Evolutionary conservation across 805 yeast species (phyloP), one percentile per base, ranked within the genome.

Genomic region (Hanseniaspora singularis): DNA sequence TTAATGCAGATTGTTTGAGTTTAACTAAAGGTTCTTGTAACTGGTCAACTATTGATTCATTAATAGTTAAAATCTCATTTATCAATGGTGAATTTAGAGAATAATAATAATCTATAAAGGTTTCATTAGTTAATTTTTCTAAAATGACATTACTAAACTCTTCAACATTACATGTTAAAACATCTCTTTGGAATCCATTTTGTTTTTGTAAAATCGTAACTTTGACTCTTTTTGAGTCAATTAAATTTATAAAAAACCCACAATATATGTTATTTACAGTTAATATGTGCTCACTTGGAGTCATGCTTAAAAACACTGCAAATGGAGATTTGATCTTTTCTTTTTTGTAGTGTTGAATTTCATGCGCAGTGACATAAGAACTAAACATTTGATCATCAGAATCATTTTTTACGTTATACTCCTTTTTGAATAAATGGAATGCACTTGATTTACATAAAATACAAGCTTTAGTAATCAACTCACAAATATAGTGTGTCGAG

Each of bases 291-390:
- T 51, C 14, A 40, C 38, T 9, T 33, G 41, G 52, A 9, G 37
- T 60, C 52, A 71, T 66, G 56, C 85, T 87, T 52, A 88, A 66
- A 51, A 82, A 75, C 15, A 88, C 57, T 0, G 78, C 76, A 51
- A 83, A 68, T 2, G 79, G 78, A 0, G 89, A 75, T 53, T 75
- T 76, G 20, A 74, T 63, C 4, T 61, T 66, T 56, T 83, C 94
- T 4, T 57, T 57, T 5, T 56, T 57, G 55, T 80, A 83, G 1
- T 70, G 64, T 0, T 62, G 54, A 2, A 63, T 53, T 53, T 78
- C 83, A 57, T 83, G 94, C 0, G 92, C 92, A 3, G 87, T 75
- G 11, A 77, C 76, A 57, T 73, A 82, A 0, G 79, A 55, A 30
- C 30, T 89, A 75, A 47, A 33, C n/a, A 18, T 32, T 8, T 45